These are phyloP conservation scores for Claviceps citrina DNA, from an alignment of 2,329 filamentous ascomycete genomes.

Conservation along the genomic window DNA sequence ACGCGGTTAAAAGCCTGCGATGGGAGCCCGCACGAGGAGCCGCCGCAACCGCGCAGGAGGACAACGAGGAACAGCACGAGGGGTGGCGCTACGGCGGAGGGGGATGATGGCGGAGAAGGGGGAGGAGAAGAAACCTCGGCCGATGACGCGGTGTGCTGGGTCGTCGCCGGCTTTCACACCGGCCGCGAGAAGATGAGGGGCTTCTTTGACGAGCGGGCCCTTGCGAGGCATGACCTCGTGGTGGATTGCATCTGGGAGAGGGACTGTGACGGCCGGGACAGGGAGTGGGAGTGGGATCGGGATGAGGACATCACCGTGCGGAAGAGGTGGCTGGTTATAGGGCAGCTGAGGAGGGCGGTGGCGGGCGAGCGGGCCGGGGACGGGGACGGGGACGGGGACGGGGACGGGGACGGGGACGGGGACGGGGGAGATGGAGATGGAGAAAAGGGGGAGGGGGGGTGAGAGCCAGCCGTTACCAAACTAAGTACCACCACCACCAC, in stretches of 20 bases:
- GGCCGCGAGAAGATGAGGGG: slow-evolving; percentile 48
- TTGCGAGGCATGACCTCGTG: slow-evolving; percentile 22
- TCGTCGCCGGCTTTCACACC: slow-evolving; percentile 60
- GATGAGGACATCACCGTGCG: slow-evolving; percentile 47
- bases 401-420: no score
- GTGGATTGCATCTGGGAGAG: slow-evolving; percentile 54
- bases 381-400: no score
- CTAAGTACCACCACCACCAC: no score
- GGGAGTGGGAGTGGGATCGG: slow-evolving; percentile 45
- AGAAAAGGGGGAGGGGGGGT: no score
- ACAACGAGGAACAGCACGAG: slow-evolving; percentile 29
- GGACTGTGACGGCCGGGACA: slow-evolving; percentile 47
- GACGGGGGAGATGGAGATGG: no score
- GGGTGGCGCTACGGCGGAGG: slow-evolving; percentile 25
- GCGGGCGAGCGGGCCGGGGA: no score
- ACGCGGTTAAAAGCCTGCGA: slow-evolving; percentile 26
- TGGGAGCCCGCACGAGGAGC: slow-evolving; percentile 23
- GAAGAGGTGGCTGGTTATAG: slow-evolving; percentile 58
- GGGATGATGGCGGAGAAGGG: no score
- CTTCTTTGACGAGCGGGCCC: slow-evolving; percentile 41
- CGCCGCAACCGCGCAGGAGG: slow-evolving; percentile 23
- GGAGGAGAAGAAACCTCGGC: no score
- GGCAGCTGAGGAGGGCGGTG: slow-evolving; percentile 28
- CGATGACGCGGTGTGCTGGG: no score
- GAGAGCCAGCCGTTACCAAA: no score